Conservation (phyloP, 2,329 filamentous ascomycete species). For the Hypoxylon sp. region DNA sequence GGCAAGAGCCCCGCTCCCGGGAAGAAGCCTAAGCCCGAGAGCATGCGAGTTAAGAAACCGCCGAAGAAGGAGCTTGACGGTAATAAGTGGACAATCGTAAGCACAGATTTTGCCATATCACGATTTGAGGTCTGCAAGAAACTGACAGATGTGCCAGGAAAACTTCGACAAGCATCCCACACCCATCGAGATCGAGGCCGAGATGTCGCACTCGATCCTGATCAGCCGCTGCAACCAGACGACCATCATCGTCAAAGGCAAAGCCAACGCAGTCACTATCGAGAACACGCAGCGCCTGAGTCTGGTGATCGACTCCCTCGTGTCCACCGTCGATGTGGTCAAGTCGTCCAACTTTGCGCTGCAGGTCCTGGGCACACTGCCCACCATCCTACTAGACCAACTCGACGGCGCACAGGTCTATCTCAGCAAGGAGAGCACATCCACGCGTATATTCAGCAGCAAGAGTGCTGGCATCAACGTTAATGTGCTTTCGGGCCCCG, state of each 20-base stretch:
- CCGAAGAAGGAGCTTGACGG: slow-evolving; percentile 83
- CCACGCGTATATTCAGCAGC: slow-evolving; percentile 88
- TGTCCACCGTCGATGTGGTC: slow-evolving; percentile 94
- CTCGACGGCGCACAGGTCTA: slow-evolving; percentile 92
- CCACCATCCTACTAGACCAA: slow-evolving; percentile 92
- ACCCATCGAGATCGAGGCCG: slow-evolving; percentile 85
- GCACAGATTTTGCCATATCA: too few relatives aligned
- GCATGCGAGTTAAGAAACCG: slow-evolving; percentile 86
- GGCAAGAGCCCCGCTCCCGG: slow-evolving; percentile 90
- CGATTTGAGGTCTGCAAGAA: too few relatives aligned
- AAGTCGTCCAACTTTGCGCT: slow-evolving; percentile 95
- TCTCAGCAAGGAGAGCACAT: slow-evolving; percentile 82
- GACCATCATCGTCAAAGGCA: slow-evolving; percentile 89
- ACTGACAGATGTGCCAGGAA: slow-evolving; percentile 71
- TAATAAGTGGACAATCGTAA: slow-evolving; percentile 92
- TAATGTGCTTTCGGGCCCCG: slow-evolving; percentile 78
- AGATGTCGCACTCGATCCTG: slow-evolving; percentile 88
- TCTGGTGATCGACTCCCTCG: slow-evolving; percentile 88
- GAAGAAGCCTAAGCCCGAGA: slow-evolving; percentile 89
- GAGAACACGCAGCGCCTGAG: slow-evolving; percentile 90
- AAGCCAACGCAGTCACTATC: slow-evolving; percentile 96
- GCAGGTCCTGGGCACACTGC: slow-evolving; percentile 88
- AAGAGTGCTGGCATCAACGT: slow-evolving; percentile 91
- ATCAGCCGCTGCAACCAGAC: slow-evolving; percentile 94
- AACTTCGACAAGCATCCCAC: slow-evolving; percentile 85